Evolutionary conservation across 1,284 basidiomycete genomes (phyloP).

Genomic region (Apiotrichum laibachii): DNA sequence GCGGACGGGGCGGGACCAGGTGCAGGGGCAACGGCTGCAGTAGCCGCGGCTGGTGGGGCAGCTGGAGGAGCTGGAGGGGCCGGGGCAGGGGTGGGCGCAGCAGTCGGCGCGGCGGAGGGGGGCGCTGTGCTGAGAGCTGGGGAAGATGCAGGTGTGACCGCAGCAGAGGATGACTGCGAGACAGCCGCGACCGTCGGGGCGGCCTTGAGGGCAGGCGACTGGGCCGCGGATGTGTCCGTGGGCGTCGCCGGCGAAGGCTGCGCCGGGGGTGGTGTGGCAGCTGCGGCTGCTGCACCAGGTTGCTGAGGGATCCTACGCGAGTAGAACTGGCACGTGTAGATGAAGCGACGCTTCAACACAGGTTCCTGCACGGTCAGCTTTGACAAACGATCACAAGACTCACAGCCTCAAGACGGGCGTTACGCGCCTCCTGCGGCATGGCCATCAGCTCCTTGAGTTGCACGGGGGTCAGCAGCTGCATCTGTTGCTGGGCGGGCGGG

Average conservation of each 20-base stretch:
- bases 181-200: neutral
- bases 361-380: slow-evolving; percentile 4
- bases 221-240: neutral
- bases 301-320: slow-evolving; percentile 8
- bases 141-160: neutral
- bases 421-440: slow-evolving; percentile 7
- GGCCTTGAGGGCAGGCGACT: neutral
- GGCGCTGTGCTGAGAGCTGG: neutral
- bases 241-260: neutral
- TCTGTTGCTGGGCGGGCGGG: neutral
- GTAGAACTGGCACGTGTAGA: slow-evolving; percentile 14
- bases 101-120: neutral
- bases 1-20: neutral
- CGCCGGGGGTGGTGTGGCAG: neutral
- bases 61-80: neutral
- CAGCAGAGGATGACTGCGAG: neutral
- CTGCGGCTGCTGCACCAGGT: neutral
- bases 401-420: slow-evolving; percentile 9
- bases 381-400: neutral
- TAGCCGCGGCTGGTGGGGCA: neutral
- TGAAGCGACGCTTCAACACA: slow-evolving; percentile 5
- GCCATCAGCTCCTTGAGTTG: slow-evolving; percentile 15
- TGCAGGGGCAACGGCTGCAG: neutral
- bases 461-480: slow-evolving; percentile 6
- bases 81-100: neutral